Percentiles rank a stretch among this genome's conserved stretches.
Conservation (phyloP, 202 grass and related monocot genomes). For the Digitaria exilis region DNA sequence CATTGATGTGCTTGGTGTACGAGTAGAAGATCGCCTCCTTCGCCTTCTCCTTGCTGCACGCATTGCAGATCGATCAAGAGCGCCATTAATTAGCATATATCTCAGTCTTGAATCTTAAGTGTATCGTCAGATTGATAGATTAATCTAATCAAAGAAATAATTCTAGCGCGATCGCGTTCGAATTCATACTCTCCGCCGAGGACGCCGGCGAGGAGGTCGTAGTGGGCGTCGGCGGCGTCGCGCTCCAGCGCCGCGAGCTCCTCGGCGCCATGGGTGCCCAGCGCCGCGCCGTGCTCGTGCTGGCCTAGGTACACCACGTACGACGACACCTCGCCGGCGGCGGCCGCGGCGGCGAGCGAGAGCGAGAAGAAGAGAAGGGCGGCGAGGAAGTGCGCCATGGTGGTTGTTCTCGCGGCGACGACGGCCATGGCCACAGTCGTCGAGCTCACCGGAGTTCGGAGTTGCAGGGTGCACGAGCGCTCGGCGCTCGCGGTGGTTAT, state of each 20-base stretch:
- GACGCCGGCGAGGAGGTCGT: slow-evolving; percentile 57
- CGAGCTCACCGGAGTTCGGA: background rate
- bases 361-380: background rate
- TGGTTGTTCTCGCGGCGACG: background rate
- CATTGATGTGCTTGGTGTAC: slow-evolving; percentile 90
- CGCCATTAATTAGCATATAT: background rate
- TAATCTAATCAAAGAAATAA: too few species aligned
- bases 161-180: background rate
- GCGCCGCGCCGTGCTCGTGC: slow-evolving; percentile 37
- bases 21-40: slow-evolving; percentile 88
- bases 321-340: slow-evolving; percentile 14
- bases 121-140: background rate
- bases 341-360: background rate
- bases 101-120: background rate
- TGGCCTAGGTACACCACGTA: slow-evolving; percentile 89
- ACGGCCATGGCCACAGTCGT: background rate
- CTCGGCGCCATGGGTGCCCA: background rate
- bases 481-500: background rate
- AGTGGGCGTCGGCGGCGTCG: slow-evolving; percentile 53
- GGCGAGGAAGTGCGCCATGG: background rate
- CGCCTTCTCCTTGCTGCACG: slow-evolving; percentile 65
- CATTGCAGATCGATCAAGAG: slow-evolving; percentile 26
- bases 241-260: slow-evolving; percentile 28
- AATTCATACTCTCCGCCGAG: slow-evolving; percentile 63
- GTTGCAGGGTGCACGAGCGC: background rate